Conservation (phyloP, 78 protist genomes). For the Dictyostelium discoideum region dicty_2.7 NC_007088.5:6981001-6981500, state of each 20-base stretch:
- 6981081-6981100: neutral
- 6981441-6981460: neutral
- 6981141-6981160: neutral
- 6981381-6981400: neutral
- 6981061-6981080: neutral
- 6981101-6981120: neutral
- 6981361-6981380: conserved; percentile 19
- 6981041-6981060: neutral
- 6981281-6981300: conserved; percentile 46
- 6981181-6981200: conserved; percentile 29
- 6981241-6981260: neutral
- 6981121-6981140: neutral
- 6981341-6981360: neutral
- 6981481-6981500: neutral
- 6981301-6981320: conserved; percentile 42
- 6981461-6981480: neutral
- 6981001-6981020: neutral
- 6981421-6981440: conserved; percentile 32
- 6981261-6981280: conserved; percentile 22
- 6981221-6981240: neutral
- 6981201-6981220: conserved; percentile 79
- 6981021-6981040: neutral
- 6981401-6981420: neutral
- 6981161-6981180: neutral
- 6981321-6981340: neutral